phyloP scores from a whole-genome alignment of 2,329 filamentous ascomycete genomes.

The Aspergillus piperis region DNA sequence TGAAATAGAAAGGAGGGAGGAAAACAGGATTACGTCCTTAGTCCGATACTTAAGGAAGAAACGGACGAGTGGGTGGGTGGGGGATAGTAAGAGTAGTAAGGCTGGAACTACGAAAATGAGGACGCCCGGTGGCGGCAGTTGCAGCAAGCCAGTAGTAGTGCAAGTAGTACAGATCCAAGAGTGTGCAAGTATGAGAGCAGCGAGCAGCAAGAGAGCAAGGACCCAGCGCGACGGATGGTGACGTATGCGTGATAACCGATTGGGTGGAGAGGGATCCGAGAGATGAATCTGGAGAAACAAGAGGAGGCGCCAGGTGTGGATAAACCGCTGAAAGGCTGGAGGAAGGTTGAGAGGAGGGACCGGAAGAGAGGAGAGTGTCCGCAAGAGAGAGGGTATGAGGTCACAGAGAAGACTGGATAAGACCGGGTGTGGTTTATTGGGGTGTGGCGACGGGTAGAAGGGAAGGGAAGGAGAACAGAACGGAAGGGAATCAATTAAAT shows the following conservation, averaged over 20 bases:
- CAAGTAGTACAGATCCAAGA: not conserved
- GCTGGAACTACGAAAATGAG: constrained; percentile 14
- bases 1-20: constrained; percentile 6
- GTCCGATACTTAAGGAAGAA: constrained; percentile 15
- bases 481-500: constrained; percentile 3
- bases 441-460: constrained; percentile 15
- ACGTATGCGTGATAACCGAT: constrained; percentile 6
- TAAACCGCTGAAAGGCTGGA: not conserved
- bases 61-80: constrained; percentile 9
- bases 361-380: constrained; percentile 7
- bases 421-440: constrained; percentile 10
- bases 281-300: not conserved
- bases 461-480: constrained; percentile 22
- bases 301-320: not conserved
- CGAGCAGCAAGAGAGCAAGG: not conserved
- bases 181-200: not conserved
- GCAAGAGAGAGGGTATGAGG: constrained; percentile 10
- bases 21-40: constrained; percentile 22
- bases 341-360: constrained; percentile 4
- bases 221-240: constrained; percentile 4
- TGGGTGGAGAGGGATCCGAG: constrained; percentile 7
- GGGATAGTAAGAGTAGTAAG: constrained; percentile 6
- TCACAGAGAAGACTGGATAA: constrained; percentile 8
- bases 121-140: not conserved
- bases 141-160: not conserved